A percentile compares a stretch with the other conserved stretches of the same genome.
Conservation (phyloP, 2,329 filamentous ascomycete genomes). For the Epichloe gansuensis region DNA sequence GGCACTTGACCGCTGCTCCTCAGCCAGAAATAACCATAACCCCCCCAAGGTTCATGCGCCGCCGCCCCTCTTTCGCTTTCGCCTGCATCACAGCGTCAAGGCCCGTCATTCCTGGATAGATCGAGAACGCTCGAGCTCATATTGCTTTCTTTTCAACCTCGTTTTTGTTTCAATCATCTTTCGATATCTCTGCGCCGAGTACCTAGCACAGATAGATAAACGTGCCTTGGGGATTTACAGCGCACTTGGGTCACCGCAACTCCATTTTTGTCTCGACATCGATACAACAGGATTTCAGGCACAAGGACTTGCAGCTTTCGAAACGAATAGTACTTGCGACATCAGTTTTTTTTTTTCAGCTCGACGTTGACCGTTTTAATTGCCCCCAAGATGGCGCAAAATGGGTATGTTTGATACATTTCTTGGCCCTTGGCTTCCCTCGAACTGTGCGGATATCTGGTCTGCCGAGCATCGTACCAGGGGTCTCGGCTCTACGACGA, state of each 20-base stretch:
- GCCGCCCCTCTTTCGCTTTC: slow-evolving; percentile 2
- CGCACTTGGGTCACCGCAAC: neutral
- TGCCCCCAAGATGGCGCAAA: slow-evolving; percentile 21
- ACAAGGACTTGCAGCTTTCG: neutral
- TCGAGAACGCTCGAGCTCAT: neutral
- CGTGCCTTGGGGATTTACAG: neutral
- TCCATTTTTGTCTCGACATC: neutral
- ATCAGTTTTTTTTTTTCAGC: neutral
- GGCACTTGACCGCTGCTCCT: slow-evolving; percentile 3
- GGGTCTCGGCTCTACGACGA: neutral
- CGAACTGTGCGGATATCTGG: neutral
- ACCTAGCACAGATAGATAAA: neutral
- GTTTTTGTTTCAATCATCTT: neutral
- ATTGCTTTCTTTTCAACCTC: neutral
- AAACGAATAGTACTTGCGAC: neutral
- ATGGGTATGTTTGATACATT: slow-evolving; percentile 13
- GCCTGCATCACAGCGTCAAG: slow-evolving; percentile 1
- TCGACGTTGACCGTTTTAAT: slow-evolving; percentile 3
- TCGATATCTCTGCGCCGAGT: neutral
- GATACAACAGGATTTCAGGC: neutral
- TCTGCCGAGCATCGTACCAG: neutral
- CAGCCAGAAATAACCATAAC: neutral
- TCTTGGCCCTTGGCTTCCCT: neutral
- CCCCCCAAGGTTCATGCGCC: slow-evolving; percentile 5
- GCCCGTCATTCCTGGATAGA: neutral